Evolutionary conservation across 2,329 filamentous ascomycete genomes (phyloP).

Genomic region (Colletotrichum nymphaeae): DNA sequence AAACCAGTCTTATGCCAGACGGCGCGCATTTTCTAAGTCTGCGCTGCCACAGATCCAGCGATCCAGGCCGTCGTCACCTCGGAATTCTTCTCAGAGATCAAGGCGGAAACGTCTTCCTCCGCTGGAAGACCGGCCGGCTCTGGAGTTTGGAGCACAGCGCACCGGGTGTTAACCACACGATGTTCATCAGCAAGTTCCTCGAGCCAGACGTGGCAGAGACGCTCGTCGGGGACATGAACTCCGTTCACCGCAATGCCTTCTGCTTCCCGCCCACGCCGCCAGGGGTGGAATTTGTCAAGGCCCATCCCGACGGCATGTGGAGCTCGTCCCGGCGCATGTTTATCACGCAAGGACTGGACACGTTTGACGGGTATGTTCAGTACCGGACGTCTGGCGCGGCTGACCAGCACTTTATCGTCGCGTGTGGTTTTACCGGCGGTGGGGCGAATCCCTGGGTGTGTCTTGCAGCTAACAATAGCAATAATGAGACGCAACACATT

Average conservation of each 20-base stretch:
- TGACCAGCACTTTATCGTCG: not conserved
- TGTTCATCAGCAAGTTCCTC: not conserved
- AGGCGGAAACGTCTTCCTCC: not conserved
- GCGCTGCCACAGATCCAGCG: not conserved
- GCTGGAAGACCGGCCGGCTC: not conserved
- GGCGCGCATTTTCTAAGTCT: not conserved
- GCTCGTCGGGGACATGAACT: not conserved
- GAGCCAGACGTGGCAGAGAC: not conserved
- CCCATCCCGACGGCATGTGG: not conserved
- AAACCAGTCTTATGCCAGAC: not conserved
- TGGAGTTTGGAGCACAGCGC: not conserved
- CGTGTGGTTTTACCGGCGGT: not conserved
- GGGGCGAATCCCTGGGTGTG: not conserved
- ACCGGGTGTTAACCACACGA: not conserved
- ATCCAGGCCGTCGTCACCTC: not conserved
- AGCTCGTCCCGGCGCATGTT: not conserved
- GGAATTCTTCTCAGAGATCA: not conserved
- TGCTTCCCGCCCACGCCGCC: not conserved
- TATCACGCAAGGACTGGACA: not conserved
- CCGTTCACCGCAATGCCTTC: not conserved
- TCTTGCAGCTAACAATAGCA: not conserved
- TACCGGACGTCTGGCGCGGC: not conserved
- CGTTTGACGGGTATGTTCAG: not conserved
- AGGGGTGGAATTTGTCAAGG: not conserved
- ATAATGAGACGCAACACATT: not conserved